Evolutionary conservation across 768 basidiomycete genomes (phyloP).

Genomic region (Daedaleopsis sinensis): DNA sequence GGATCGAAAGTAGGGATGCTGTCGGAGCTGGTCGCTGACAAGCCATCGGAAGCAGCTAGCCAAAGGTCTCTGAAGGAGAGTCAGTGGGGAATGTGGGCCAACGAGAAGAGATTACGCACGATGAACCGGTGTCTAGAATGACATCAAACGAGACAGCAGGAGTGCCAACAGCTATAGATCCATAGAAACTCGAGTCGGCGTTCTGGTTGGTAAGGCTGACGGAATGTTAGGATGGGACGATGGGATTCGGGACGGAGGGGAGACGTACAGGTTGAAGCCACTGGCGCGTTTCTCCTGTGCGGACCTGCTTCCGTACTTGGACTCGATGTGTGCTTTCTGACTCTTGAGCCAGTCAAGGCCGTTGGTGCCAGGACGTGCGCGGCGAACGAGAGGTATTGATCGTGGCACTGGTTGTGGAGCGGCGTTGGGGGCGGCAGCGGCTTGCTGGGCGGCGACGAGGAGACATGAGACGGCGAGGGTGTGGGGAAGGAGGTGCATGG

Average conservation of each 20-base stretch:
- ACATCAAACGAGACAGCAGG: slow-evolving; percentile 81
- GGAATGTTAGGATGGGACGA: neutral
- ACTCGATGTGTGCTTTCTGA: slow-evolving; percentile 30
- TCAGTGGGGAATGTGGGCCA: neutral
- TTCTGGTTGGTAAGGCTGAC: slow-evolving; percentile 67
- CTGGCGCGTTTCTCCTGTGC: slow-evolving; percentile 24
- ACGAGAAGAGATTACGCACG: slow-evolving; percentile 45
- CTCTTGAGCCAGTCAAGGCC: slow-evolving; percentile 22
- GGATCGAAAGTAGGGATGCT: slow-evolving; percentile 11
- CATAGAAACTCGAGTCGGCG: slow-evolving; percentile 73
- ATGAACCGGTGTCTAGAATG: slow-evolving; percentile 89
- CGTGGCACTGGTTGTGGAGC: slow-evolving; percentile 5
- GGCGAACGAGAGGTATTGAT: slow-evolving; percentile 26
- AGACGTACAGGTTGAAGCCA: slow-evolving; percentile 14
- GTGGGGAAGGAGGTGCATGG: slow-evolving; percentile 7
- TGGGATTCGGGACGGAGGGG: neutral
- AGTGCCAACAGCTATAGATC: slow-evolving; percentile 79
- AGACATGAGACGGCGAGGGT: slow-evolving; percentile 22
- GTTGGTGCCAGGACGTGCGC: slow-evolving; percentile 6
- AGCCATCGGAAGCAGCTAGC: slow-evolving; percentile 50
- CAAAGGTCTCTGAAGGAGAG: slow-evolving; percentile 71
- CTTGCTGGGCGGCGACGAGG: slow-evolving; percentile 18
- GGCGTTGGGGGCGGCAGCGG: slow-evolving; percentile 23
- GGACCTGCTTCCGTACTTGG: slow-evolving; percentile 31
- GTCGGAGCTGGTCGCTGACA: slow-evolving; percentile 2